Conservation (phyloP, 176 grass and related monocot genomes). For the Eremochloa ophiuroides region DNA sequence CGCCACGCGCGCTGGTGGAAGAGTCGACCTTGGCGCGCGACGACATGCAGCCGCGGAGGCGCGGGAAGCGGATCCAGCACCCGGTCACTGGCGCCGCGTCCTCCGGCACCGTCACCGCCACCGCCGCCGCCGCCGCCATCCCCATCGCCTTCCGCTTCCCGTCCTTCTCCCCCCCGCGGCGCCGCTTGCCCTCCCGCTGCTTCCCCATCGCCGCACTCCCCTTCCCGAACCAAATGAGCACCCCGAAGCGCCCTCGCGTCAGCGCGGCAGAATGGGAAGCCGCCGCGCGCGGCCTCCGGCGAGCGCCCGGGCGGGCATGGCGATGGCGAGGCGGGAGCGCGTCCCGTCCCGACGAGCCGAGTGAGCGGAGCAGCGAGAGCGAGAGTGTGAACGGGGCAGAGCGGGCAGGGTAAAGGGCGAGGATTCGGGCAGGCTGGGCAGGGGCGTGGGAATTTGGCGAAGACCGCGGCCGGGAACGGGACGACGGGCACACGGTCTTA, state of each 20-base stretch:
- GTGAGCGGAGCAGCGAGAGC: neutral
- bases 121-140: conserved; percentile 17
- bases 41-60: conserved; percentile 68
- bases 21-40: conserved; percentile 86
- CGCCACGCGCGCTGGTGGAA: conserved; percentile 47
- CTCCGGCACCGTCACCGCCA: conserved; percentile 21
- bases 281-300: conserved; percentile 30
- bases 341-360: neutral
- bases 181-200: conserved; percentile 23
- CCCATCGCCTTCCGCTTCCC: conserved; percentile 29
- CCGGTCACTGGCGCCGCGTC: conserved; percentile 43
- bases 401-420: conserved; percentile 39
- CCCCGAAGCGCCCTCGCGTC: conserved; percentile 5
- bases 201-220: conserved; percentile 35
- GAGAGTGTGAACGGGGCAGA: conserved; percentile 20
- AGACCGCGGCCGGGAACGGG: neutral
- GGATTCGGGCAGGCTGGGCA: conserved; percentile 60
- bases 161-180: conserved; percentile 26
- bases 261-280: conserved; percentile 27
- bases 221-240: neutral
- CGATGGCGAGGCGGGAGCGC: neutral
- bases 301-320: conserved; percentile 26
- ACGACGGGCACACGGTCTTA: no score
- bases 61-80: conserved; percentile 86
- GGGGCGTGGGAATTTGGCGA: conserved; percentile 50